Percentiles rank a stretch among this genome's conserved stretches.
These are phyloP conservation scores for Rhizopogon roseolus DNA, from an alignment of 768 basidiomycete species.

Conservation along the genomic window DNA sequence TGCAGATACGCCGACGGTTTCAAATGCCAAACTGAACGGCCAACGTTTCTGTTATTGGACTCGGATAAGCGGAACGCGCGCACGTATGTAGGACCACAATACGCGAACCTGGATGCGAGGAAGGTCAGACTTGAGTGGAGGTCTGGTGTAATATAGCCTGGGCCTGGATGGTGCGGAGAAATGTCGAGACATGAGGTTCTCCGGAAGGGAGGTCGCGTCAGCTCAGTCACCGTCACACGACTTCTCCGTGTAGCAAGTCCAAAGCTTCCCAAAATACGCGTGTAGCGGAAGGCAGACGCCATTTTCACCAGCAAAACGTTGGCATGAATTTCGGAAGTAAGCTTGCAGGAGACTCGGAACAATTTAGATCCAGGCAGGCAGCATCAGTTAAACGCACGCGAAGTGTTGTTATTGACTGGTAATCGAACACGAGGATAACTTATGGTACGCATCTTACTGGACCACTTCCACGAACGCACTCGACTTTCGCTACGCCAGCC, in stretches of 20 bases:
- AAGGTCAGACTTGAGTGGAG: no score
- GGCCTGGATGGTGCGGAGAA: slow-evolving; percentile 41
- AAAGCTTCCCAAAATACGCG: background rate
- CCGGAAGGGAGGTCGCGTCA: slow-evolving; percentile 16
- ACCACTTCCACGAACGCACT: no score
- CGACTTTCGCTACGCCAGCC: no score
- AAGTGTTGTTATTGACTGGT: no score
- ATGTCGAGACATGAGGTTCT: slow-evolving; percentile 31
- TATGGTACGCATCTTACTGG: no score
- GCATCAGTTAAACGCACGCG: no score
- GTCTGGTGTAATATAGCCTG: slow-evolving; percentile 39
- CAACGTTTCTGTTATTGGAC: slow-evolving; percentile 37
- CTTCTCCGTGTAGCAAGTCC: slow-evolving; percentile 4
- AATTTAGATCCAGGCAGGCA: no score
- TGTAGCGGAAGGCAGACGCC: background rate
- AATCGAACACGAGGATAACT: no score
- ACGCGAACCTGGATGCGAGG: slow-evolving; percentile 16
- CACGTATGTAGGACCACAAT: background rate
- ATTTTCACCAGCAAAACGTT: background rate
- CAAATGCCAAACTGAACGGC: slow-evolving; percentile 39
- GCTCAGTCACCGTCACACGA: slow-evolving; percentile 14
- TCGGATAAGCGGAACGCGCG: background rate
- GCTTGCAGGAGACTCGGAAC: no score
- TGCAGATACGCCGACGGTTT: no score
- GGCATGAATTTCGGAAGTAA: background rate